Evolutionary conservation across 305 asterid genomes (phyloP), one percentile per base, ranked within the genome.

Genomic region (Fraxinus albicans): DNA sequence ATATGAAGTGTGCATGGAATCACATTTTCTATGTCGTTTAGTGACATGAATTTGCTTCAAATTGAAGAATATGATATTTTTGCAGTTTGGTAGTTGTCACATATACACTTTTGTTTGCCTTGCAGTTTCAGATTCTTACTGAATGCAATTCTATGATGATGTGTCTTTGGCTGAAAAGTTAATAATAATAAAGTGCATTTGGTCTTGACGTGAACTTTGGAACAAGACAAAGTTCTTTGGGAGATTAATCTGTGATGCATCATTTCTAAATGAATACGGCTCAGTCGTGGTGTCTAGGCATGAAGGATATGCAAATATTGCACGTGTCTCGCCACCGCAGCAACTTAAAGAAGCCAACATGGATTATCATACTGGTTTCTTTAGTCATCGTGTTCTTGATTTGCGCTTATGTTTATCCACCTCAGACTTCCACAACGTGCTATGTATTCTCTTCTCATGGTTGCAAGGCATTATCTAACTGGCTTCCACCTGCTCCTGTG

Each of bases 321-420:
- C 94, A 91, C 47, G 88, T 81, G 89, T 86, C 97, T 87, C 99
- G 98, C 84, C 97, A 93, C 83, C 98, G 97, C 21, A 84, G 90
- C 82, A 98, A 93, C 73, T 82, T 90, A 77, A 91, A 90, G 91
- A 96, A 92, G 90, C 99, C 99, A 74, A 96, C 95, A 25, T 96
- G 99, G 99, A 95, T 96, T 80, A 89, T 96, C 35, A 85, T 93
- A 70, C 85, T 96, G 94, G 92, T 96, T 85, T 91, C 97, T 69
- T 86, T 96, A 87, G 97, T 96, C 80, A 86, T 97, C 85, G 86
- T 96, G 91, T 95, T 96, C 92, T 88, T 96, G 81, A 88, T 96
- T 69, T 94, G 93, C 65, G 98, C 98, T 60, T 96, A 96, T 82
- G 90, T 94, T 65, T 94, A 95, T 88, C 99, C 98, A 77, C 98